Conservation (phyloP, 2,329 filamentous ascomycete species). For the Pseudocercospora fijiensis region DNA sequence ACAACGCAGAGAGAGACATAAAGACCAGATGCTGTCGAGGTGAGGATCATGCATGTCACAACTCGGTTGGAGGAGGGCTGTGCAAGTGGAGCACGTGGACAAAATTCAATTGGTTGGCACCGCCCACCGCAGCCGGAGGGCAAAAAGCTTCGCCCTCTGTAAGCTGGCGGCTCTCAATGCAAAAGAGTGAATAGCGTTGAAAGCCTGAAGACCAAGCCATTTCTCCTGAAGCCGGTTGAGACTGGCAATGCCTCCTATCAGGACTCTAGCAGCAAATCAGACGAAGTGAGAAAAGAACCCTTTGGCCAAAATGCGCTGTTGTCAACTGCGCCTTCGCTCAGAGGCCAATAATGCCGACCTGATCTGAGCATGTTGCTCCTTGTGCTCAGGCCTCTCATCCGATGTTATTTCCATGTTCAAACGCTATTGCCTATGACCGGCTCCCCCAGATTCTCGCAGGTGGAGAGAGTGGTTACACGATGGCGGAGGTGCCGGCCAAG, state of each 20-base stretch:
- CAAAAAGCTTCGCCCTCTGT: not conserved
- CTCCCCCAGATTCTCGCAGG: not conserved
- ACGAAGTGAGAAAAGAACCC: too few species aligned
- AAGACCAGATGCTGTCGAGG: not conserved
- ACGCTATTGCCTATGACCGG: not conserved
- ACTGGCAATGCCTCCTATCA: not conserved
- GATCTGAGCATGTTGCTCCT: not conserved
- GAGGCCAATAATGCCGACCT: not conserved
- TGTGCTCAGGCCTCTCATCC: not conserved
- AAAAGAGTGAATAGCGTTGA: not conserved
- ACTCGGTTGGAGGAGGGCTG: not conserved
- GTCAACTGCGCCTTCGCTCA: not conserved
- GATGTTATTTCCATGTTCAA: not conserved
- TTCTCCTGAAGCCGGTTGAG: not conserved
- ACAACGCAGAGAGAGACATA: not conserved
- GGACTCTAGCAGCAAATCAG: not conserved
- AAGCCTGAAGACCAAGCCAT: not conserved
- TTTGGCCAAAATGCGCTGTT: not conserved
- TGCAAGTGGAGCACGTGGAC: not conserved
- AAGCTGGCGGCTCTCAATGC: not conserved
- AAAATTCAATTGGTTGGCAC: not conserved
- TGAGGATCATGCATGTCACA: not conserved
- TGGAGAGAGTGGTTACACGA: not conserved
- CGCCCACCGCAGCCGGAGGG: too few species aligned
- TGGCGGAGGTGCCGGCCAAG: not conserved